These are phyloP conservation scores for Exobasidium rhododendri DNA, from an alignment of 1,284 basidiomycete species.

Conservation along the genomic window DNA sequence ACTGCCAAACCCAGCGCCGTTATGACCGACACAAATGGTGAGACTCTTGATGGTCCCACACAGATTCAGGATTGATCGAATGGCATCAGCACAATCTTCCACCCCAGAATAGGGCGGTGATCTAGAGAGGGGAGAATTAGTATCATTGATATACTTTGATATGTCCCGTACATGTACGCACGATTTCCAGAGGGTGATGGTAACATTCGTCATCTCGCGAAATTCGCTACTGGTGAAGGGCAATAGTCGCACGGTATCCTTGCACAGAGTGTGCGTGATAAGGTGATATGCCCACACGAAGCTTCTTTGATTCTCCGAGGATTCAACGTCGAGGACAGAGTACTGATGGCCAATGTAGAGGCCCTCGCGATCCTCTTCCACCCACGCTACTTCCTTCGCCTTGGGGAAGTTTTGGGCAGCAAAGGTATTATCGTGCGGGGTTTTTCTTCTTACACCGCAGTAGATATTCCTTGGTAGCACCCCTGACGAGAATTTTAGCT, in stretches of 20 bases:
- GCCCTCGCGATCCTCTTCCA: constrained; percentile 1
- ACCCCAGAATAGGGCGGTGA: too few species aligned
- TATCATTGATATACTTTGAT: too few species aligned
- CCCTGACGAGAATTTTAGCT: too few species aligned
- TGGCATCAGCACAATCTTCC: too few species aligned
- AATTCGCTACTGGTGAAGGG: not conserved
- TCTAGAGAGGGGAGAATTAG: too few species aligned
- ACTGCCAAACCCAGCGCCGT: not conserved
- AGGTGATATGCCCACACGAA: not conserved
- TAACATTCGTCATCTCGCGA: not conserved
- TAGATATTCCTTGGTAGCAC: not conserved
- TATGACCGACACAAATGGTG: not conserved
- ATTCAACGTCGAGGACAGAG: not conserved
- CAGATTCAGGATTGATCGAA: not conserved
- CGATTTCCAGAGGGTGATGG: not conserved
- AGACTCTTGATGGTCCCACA: not conserved
- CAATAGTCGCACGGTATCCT: not conserved
- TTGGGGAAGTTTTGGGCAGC: not conserved
- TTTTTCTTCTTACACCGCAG: not conserved
- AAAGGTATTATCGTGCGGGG: not conserved
- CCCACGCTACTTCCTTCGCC: constrained; percentile 2
- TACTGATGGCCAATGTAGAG: not conserved
- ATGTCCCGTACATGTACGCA: not conserved
- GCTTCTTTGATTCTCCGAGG: not conserved
- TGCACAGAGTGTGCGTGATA: not conserved